Evolutionary conservation across 441 rosid species (phyloP), one percentile per base, ranked within the genome.

Genomic region (Corymbia citriodora): DNA sequence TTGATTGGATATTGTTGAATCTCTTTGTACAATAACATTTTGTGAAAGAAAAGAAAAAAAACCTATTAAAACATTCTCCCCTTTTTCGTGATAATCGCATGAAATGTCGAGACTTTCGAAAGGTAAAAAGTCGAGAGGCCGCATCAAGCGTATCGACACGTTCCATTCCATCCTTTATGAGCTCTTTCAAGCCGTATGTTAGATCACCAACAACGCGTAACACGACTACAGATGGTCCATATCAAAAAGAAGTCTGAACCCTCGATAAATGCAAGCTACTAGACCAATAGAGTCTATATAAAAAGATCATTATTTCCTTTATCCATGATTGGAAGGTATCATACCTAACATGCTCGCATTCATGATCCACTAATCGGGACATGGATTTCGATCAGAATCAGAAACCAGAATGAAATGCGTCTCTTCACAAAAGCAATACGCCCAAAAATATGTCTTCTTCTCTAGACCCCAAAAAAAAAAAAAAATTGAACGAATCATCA

Each of bases 401-500:
- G 33, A n/a, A 65, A 65, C n/a, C 5, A 10, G 72, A 65, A 10
- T 31, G 2, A 65, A 65, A 29, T 63, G 29, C 70, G n/a, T 63
- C 70, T 29, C 33, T 63, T 15, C 2, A 63, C 33, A 29, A 61
- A 29, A 29, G 4, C 8, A 27, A 29, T 13, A 0, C 2, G 2
- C n/a, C 3, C 17, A 15, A 63, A 63, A 63, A 29, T 63, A 63
- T 8, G 0, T 65, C 74, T 65, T 65, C 9, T 40, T 40, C 45
- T 40, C 45, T 40, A 31, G 45, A 59, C n/a, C 65, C n/a, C 0
- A 29, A 59, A 25, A 59, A 59, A 14, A 14, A 59, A 3, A 5
- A 25, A 0, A 59, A 25, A 29, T n/a, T n/a, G 0, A 59, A 25
- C 10, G n/a, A 59, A 59, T 5, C 45, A 40, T 40, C 6, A 6